Conservation (phyloP, 352 stramenopile genomes). For the Pythium grandisporangium region DNA sequence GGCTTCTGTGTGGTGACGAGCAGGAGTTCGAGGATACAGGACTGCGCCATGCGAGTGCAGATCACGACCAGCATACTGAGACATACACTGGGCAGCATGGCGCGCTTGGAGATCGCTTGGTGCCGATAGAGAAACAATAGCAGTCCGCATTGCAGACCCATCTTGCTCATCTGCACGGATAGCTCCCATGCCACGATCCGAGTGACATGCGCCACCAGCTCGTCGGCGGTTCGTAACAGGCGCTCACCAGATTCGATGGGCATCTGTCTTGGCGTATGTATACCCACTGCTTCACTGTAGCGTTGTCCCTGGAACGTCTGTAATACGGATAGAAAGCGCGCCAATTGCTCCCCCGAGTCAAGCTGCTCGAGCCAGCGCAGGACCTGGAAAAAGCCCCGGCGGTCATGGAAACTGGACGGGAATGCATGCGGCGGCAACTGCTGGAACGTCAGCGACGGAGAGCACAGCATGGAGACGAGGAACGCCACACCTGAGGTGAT, state of each 20-base stretch:
- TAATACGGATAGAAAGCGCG: slow-evolving; percentile 11
- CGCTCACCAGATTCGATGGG: neutral
- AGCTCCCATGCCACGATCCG: slow-evolving; percentile 16
- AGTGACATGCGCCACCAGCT: slow-evolving; percentile 10
- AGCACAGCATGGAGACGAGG: slow-evolving; percentile 16
- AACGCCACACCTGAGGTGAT: slow-evolving; percentile 14
- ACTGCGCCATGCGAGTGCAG: slow-evolving; percentile 39
- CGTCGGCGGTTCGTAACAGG: slow-evolving; percentile 1
- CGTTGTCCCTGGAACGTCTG: neutral
- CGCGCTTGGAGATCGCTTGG: slow-evolving; percentile 18
- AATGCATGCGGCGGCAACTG: slow-evolving; percentile 13
- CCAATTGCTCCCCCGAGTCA: slow-evolving; percentile 24
- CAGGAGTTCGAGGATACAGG: slow-evolving; percentile 17
- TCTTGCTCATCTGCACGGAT: slow-evolving; percentile 23
- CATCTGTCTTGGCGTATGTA: neutral
- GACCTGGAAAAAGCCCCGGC: slow-evolving; percentile 34
- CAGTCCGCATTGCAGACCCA: slow-evolving; percentile 35
- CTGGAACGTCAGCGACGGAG: slow-evolving; percentile 24
- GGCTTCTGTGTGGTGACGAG: neutral
- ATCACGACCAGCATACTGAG: slow-evolving; percentile 34
- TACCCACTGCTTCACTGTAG: neutral
- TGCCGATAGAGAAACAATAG: slow-evolving; percentile 31
- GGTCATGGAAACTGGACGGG: slow-evolving; percentile 22
- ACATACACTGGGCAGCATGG: slow-evolving; percentile 24
- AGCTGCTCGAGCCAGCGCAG: slow-evolving; percentile 50